Conservation (phyloP, 2,329 filamentous ascomycete species). For the Dendryphion nanum region DNA sequence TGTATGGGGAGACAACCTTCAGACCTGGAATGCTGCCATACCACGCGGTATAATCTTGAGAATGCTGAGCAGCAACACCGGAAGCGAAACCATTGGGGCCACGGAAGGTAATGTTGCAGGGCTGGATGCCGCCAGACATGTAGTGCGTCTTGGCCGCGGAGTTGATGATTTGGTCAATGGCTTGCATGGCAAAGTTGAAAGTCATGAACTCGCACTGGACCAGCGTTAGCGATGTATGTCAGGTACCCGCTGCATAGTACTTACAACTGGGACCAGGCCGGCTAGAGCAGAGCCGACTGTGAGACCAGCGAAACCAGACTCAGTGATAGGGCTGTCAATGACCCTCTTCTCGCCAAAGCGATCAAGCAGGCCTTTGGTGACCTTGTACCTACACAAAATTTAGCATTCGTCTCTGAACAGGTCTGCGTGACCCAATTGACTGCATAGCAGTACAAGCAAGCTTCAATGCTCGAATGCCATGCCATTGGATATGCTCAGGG, state of each 20-base stretch:
- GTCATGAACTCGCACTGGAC: conserved; percentile 99
- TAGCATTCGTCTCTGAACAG: neutral
- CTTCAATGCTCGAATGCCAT: too few species aligned
- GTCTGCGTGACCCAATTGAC: too few species aligned
- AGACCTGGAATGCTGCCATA: conserved; percentile 97
- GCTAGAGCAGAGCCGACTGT: conserved; percentile 93
- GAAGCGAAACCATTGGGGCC: conserved; percentile 97
- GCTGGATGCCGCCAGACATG: conserved; percentile 99
- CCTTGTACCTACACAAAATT: conserved; percentile 72
- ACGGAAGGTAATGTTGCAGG: conserved; percentile 99
- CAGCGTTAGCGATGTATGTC: neutral
- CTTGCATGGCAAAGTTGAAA: conserved; percentile 99
- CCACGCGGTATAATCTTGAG: conserved; percentile 98
- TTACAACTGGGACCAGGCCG: conserved; percentile 88
- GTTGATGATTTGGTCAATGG: conserved; percentile 99
- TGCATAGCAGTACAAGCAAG: too few species aligned
- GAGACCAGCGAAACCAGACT: conserved; percentile 91
- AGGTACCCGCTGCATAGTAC: too few species aligned
- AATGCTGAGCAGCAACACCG: conserved; percentile 96
- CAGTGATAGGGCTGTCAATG: conserved; percentile 97
- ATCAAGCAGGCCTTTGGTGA: conserved; percentile 95
- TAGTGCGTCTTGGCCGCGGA: conserved; percentile 98
- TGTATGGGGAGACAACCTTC: conserved; percentile 96
- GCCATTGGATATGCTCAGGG: too few species aligned
- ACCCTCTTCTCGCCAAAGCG: conserved; percentile 96